Evolutionary conservation across 2,329 filamentous ascomycete genomes (phyloP).

Genomic region (Fusarium sp.): DNA sequence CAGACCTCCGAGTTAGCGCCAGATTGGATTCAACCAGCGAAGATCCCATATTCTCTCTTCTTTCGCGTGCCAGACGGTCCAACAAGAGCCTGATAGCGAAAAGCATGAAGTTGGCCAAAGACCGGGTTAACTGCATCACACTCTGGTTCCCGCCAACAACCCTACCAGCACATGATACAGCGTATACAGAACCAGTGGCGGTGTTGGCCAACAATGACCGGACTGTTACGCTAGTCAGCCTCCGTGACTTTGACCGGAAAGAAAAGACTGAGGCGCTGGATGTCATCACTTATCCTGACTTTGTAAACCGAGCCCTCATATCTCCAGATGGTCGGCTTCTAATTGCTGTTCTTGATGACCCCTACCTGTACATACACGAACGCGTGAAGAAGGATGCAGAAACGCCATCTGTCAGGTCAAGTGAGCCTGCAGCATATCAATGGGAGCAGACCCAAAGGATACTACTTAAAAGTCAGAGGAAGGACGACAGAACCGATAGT

Average conservation of each 20-base stretch:
- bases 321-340: constrained; percentile 87
- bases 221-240: constrained; percentile 84
- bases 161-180: constrained; percentile 45
- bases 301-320: constrained; percentile 93
- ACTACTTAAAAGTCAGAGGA: constrained; percentile 67
- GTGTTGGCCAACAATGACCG: constrained; percentile 91
- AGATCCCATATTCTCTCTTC: constrained; percentile 50
- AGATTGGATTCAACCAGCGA: constrained; percentile 50
- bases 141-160: constrained; percentile 66
- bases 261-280: constrained; percentile 69
- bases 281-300: constrained; percentile 79
- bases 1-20: constrained; percentile 49
- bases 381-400: constrained; percentile 56
- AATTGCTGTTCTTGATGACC: constrained; percentile 87
- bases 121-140: constrained; percentile 74
- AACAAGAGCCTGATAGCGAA: constrained; percentile 61
- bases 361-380: constrained; percentile 85
- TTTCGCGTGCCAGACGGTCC: constrained; percentile 53
- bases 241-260: constrained; percentile 66
- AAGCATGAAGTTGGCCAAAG: constrained; percentile 65
- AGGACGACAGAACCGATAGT: constrained; percentile 64
- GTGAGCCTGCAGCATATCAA: constrained; percentile 52
- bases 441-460: constrained; percentile 66
- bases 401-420: constrained; percentile 32
- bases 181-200: constrained; percentile 68